phyloP scores from a whole-genome alignment of 257 asterid genomes.

The Phtheirospermum japonicum region DNA sequence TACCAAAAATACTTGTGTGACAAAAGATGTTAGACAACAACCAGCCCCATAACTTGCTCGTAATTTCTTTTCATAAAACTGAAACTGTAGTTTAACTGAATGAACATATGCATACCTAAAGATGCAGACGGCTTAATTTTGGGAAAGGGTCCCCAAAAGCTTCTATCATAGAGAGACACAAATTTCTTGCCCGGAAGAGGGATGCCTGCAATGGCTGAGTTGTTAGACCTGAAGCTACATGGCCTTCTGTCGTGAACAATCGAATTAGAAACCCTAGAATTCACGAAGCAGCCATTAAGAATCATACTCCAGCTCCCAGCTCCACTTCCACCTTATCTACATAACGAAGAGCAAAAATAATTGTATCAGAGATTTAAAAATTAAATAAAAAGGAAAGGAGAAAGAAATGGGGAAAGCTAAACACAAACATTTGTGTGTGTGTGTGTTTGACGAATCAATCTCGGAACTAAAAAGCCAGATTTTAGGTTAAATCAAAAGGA shows the following conservation, averaged over 20 bases:
- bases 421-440: no score
- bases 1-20: no score
- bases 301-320: conserved; percentile 46
- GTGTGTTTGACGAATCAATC: not conserved
- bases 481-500: conserved; percentile 1
- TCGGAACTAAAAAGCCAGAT: not conserved
- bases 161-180: no score
- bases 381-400: no score
- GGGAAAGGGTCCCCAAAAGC: conserved; percentile 30
- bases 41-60: no score
- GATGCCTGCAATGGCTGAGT: conserved; percentile 27
- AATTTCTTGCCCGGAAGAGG: conserved; percentile 20
- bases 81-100: not conserved
- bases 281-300: conserved; percentile 44
- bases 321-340: no score
- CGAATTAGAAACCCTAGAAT: conserved; percentile 37
- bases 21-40: no score
- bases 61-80: not conserved
- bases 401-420: no score
- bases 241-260: conserved; percentile 32
- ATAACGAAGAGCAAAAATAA: not conserved
- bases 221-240: conserved; percentile 30
- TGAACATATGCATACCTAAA: conserved; percentile 40
- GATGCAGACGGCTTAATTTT: conserved; percentile 24
- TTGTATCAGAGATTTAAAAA: not conserved